phyloP scores from a whole-genome alignment of 768 basidiomycete genomes.

The Cantharellus cinnabarinus region DNA sequence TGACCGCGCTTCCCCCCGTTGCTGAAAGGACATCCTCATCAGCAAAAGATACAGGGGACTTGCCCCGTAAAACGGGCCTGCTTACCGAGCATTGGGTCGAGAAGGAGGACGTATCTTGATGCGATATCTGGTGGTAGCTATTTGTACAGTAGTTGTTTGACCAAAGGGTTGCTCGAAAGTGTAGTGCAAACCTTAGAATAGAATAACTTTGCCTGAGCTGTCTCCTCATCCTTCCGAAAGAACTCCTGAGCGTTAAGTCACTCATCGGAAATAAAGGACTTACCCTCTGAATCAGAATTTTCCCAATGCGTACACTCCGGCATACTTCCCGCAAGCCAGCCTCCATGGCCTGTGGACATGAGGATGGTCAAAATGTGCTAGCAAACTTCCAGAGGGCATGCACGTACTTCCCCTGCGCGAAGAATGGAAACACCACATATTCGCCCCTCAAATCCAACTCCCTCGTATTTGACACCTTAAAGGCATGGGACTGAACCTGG shows the following conservation, averaged over 20 bases:
- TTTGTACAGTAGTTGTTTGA: background rate
- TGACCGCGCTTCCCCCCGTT: slow-evolving; percentile 93
- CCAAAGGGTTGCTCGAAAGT: background rate
- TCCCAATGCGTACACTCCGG: slow-evolving; percentile 83
- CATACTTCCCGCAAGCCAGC: slow-evolving; percentile 91
- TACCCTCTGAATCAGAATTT: slow-evolving; percentile 93
- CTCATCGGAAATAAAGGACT: slow-evolving; percentile 10
- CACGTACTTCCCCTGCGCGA: slow-evolving; percentile 67
- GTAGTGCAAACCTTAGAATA: slow-evolving; percentile 44
- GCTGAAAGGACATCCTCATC: slow-evolving; percentile 23
- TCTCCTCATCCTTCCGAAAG: slow-evolving; percentile 76
- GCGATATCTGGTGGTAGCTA: slow-evolving; percentile 89
- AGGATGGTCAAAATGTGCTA: background rate
- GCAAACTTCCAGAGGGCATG: background rate
- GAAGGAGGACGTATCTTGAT: slow-evolving; percentile 72
- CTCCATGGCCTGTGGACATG: slow-evolving; percentile 66
- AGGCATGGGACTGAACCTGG: slow-evolving; percentile 9
- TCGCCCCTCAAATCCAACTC: slow-evolving; percentile 88
- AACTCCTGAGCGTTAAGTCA: background rate
- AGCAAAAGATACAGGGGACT: background rate
- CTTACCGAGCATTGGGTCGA: slow-evolving; percentile 94
- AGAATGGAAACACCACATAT: slow-evolving; percentile 93
- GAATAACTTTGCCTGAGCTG: slow-evolving; percentile 79
- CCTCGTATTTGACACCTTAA: slow-evolving; percentile 65
- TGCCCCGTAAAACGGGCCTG: slow-evolving; percentile 1